Conservation (phyloP, 108 stramenopile genomes). For the Conticribra guillardii region DNA sequence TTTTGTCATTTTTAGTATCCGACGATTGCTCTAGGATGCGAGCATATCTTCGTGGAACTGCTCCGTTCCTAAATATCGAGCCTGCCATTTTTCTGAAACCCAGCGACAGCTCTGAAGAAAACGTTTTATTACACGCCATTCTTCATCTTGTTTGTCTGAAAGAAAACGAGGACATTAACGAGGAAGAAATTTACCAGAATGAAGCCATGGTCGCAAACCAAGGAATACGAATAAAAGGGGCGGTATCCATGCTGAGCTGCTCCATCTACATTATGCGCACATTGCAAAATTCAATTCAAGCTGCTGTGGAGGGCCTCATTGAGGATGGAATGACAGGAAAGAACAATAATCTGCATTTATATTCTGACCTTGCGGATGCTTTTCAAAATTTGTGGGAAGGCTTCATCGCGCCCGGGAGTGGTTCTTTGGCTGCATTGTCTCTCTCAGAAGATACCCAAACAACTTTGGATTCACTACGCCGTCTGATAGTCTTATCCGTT, state of each 20-base stretch:
- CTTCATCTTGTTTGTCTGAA: slow-evolving; percentile 67
- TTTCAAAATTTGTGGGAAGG: slow-evolving; percentile 70
- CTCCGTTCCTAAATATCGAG: slow-evolving; percentile 54
- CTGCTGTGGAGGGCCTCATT: slow-evolving; percentile 39
- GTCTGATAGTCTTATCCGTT: slow-evolving; percentile 26
- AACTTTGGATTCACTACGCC: slow-evolving; percentile 26
- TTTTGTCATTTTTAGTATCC: slow-evolving; percentile 73
- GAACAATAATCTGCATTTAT: slow-evolving; percentile 8
- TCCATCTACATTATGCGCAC: slow-evolving; percentile 68
- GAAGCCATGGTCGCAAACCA: slow-evolving; percentile 42
- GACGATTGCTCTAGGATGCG: slow-evolving; percentile 85
- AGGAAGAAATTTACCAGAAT: slow-evolving; percentile 52
- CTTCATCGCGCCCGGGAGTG: slow-evolving; percentile 57
- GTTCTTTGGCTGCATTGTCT: slow-evolving; percentile 29
- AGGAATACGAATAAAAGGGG: slow-evolving; percentile 54
- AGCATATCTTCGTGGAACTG: slow-evolving; percentile 71
- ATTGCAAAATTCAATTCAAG: slow-evolving; percentile 47
- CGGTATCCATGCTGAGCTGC: slow-evolving; percentile 67
- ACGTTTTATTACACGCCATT: slow-evolving; percentile 63
- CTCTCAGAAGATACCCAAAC: slow-evolving; percentile 43
- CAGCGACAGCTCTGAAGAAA: slow-evolving; percentile 20
- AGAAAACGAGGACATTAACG: slow-evolving; percentile 43
- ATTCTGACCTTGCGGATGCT: slow-evolving; percentile 41
- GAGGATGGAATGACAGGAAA: slow-evolving; percentile 42
- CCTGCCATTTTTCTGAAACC: slow-evolving; percentile 46